Base-by-base conservation (phyloP, 2,329 filamentous ascomycete genomes). In the Fusarium pseudograminearum region DNA sequence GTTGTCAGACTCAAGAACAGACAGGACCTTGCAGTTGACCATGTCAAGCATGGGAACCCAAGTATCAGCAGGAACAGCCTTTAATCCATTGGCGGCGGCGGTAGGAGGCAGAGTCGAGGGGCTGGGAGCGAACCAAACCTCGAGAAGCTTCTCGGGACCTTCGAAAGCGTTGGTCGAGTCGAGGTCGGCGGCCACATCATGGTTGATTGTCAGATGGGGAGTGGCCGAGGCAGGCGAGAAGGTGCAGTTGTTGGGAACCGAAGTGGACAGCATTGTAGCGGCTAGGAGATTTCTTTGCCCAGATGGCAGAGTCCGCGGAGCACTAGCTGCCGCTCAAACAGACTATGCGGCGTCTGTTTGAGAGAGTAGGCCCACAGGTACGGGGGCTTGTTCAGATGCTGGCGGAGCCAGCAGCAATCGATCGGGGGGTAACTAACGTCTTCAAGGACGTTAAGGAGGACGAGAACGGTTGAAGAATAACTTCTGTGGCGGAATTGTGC, bases 1-100 rank as follows among this genome's bases (percentile, higher is more conserved):
- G 78, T 95, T 91, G 69, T 97, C 94, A 26, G 95, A 97, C 78
- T 95, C 91, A 69, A 99, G 89, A 67, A 97, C 91, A 6, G 96
- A 99, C 58, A 99, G 86, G 57, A 99, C 94, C 84, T 99, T 96
- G 90, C 96, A 99, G 80, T 98, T 97, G 82, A 99, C 96, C 77
- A 98, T 87, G 79, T 99, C 96, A 63, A 99, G 88, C 96, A 99
- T 98, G 62, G 90, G 90, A 80, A 97, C 97, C 96, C 96, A 99
- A 52, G 89, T 90, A 54, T 97, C 92, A 61, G 90, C 86, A 20
- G 91, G 85, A 34, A 99, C 94, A 10, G 90, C 89, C 84, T 98
- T 98, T 78, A 99, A 84, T 28, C 96, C 96, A 78, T 89, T 85
- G 20, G 91, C 89, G 69, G 89, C 88, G 58, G 90, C 90, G 55